Base-by-base conservation (phyloP, 2,329 filamentous ascomycete genomes). In the Xylariaceae sp. region DNA sequence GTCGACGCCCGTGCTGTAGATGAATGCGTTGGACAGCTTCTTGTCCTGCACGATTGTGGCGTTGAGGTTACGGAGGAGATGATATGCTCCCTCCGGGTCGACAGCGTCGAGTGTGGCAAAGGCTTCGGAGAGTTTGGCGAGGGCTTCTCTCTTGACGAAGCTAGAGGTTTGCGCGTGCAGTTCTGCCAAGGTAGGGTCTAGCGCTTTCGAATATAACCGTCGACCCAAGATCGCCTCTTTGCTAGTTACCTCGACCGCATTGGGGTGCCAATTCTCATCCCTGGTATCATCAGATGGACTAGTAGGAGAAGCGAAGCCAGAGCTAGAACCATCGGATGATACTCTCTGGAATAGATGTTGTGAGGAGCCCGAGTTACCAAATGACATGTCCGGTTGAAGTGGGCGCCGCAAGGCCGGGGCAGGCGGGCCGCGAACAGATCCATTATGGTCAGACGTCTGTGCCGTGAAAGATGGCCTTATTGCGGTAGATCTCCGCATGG, bases 291-390 rank as follows among this genome's bases (percentile, higher is more conserved):
- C 61, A 53, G 75, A 66, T 53, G 75, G 73, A 34, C 74, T 73
- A 3, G 72, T 64, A 2, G 73, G 65, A 3, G 65, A 59, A 1
- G 71, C 54, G 32, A 74, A 73, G 4, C 73, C 72, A 1, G 73
- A 72, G 4, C 71, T 74, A 27, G 77, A 83, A 63, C 78, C 76
- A 64, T 89, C 88, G 0, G 91, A 94, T 0, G 80, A 80, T 0
- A 95, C 90, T 29, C 92, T 84, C 60, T 89, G 88, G 76, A 96
- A 97, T 50, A 95, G 86, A 52, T 91, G 86, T 62, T 95, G 89
- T 12, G 91, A 96, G 1, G 92, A 96, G 1, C 89, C 89, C 6
- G 86, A 88, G 71, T 97, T 97, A 50, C 92, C 94, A 72, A 95
- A 97, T 4, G 87, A 95, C 77, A 95, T 86, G 66, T 97, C 90